These are phyloP conservation scores for Mollisia scopiformis DNA, from an alignment of 2,329 filamentous ascomycete genomes.

Conservation along the genomic window DNA sequence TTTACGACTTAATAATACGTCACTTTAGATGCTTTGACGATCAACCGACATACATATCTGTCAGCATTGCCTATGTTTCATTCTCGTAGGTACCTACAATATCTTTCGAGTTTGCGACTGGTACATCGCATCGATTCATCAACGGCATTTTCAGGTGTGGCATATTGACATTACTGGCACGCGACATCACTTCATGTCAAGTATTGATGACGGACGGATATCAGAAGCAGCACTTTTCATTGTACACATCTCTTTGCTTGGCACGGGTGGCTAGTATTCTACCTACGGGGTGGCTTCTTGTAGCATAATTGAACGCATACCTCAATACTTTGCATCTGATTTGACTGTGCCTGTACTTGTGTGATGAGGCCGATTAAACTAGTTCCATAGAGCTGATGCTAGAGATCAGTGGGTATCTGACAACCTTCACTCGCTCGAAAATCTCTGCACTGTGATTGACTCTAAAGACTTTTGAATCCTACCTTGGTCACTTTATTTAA, in stretches of 20 bases:
- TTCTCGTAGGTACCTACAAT: constrained; percentile 30
- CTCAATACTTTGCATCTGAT: background rate
- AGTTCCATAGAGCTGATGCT: no score
- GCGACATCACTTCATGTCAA: constrained; percentile 35
- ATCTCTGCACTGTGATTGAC: no score
- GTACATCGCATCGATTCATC: constrained; percentile 27
- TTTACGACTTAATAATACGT: constrained; percentile 26
- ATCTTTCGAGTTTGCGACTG: constrained; percentile 35
- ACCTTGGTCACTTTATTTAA: background rate
- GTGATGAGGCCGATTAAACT: no score
- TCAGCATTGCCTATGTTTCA: constrained; percentile 32
- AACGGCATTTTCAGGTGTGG: constrained; percentile 32
- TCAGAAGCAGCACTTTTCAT: constrained; percentile 30
- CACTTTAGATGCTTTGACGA: constrained; percentile 30
- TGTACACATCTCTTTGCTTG: constrained; percentile 33
- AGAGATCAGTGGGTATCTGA: no score
- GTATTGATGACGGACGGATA: constrained; percentile 28
- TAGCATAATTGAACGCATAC: constrained; percentile 30
- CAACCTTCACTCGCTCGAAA: no score
- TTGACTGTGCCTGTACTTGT: constrained; percentile 1
- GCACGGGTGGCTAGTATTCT: constrained; percentile 29
- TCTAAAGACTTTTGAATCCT: no score
- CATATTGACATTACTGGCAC: constrained; percentile 31
- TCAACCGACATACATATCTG: constrained; percentile 32
- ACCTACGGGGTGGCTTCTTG: constrained; percentile 26